Base-by-base conservation (phyloP, 1,139 yeast genomes). In the Lodderomyces metapsilosis region DNA sequence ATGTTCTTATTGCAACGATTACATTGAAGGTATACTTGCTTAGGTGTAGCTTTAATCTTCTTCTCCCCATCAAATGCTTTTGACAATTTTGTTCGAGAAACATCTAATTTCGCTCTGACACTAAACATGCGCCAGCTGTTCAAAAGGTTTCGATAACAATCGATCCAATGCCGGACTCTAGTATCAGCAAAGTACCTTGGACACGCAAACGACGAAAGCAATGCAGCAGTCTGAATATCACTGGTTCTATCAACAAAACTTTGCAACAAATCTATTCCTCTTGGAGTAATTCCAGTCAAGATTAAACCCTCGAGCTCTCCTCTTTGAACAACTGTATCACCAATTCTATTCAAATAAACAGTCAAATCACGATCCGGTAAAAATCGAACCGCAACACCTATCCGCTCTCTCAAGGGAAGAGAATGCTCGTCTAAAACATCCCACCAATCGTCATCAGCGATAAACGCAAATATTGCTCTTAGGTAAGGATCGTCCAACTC, bases 401-500 rank as follows among this genome's bases (percentile, higher is more conserved):
- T 64, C 49, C 96, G 69, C 57, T 92, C 98, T 43, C 94, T 71
- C 36, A 92, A 67, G 0, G 98, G 96, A 37, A 92, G 71, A 1
- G 96, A 84, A 28, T 84, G 82, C 53, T 92, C 97, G 57, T 89
- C 96, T 43, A 92, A 70, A 2, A 92, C 96, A 57, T 88, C 98
- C 82, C 92, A 83, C 98, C 98, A 92, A 49, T 91, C 95, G 40
- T 88, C 87, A 56, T 92, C 97, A 0, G 97, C 89, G 43, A 92
- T 84, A 52, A 83, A 92, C 0, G 97, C 96, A 70, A 92, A 92
- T 2, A 91, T 87, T 0, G 95, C 96, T 33, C 97, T 66, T 46
- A 92, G 66, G 57, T 92, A 92, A 0, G 98, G 97, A 55, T 88
- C 85, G 13, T 86, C 95, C 42, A 92, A 68, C 51, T 88, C 97